Evolutionary conservation across 306 rosid species (phyloP), one percentile per base, ranked within the genome.

Genomic region (Prinsepia uniflora): DNA sequence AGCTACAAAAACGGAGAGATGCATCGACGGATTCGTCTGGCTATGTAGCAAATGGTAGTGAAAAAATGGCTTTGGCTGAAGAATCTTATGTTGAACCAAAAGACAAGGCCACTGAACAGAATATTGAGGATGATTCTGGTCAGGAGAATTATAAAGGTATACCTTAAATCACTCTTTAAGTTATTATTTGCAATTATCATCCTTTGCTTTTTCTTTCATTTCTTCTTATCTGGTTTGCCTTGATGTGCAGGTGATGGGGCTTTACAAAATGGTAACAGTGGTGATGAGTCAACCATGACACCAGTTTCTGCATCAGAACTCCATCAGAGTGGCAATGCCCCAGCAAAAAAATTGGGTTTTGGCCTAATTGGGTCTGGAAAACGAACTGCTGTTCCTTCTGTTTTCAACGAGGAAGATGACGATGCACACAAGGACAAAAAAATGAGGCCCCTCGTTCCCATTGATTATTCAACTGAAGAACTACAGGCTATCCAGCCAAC

Each of bases 371-470:
- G 97, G 34, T 95, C 99, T 40, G 99, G 99, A 59, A 95, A 89
- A 84, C 92, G 99, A 70, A 80, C 99, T 22, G 70, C 96, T 62
- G 97, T 91, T 34, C 91, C 91, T 64, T 95, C 99, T 50, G 96
- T 87, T 78, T 95, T 95, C 83, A 83, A 89, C 24, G 96, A 91
- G 83, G 99, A 93, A 76, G 98, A 93, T 24, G 99, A 94, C 36
- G 99, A 95, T 68, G 97, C 92, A 5, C 96, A 81, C 71, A 95
- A 91, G 84, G 97, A 95, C 58, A 95, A 95, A 82, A 95, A 86
- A 78, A 73, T 95, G 97, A 91, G 99, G 85, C 99, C 99, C 66
- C 82, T 95, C 76, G 97, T 95, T 83, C 99, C 99, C 9, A 91
- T 95, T 79, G 99, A 91, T 81, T 95, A 95, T 82, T 87, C 99